Base-by-base conservation (phyloP, 257 asterid species). In the Pogostemon cablin region DNA sequence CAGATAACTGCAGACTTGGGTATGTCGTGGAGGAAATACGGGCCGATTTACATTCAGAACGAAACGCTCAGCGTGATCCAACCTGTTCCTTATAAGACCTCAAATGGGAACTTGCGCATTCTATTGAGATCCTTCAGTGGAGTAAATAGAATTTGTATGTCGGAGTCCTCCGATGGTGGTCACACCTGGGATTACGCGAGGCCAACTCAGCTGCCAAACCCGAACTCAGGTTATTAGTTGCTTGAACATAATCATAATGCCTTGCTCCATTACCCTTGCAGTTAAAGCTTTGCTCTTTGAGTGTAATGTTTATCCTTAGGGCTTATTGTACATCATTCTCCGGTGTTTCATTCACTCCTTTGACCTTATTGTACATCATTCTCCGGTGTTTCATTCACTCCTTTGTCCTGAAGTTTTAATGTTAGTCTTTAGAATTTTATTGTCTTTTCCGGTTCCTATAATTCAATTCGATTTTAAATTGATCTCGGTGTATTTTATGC, bases 1-100 rank as follows among this genome's bases (percentile, higher is more conserved):
- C 87, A 93, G 97, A 83, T 87, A 60, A 91, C 96, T 68, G 41
- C 85, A 52, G 99, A 95, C 80, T 83, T 85, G 44, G 98, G 99
- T 48, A 78, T 57, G 76, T 35, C 96, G 2, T 95, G 98, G 99
- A 89, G 80, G 50, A 95, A 95, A 83, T 84, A 86, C 35, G 99
- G 98, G 68, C 98, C 98, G 1, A 89, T 95, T 79, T 88, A 87
- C 81, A 82, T 89, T 56, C 67, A 81, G 69, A 69, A 80, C 34
- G 34, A 35, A 50, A 44, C 93, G 72, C 96, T 89, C n/a, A 76
- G 95, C 44, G 99, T 95, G 64, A 95, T 89, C 74, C 99, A 95
- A 75, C 98, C 98, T 0, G 96, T 91, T 72, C 99, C 98, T 58
- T 91, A 85, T 77, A 79, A 86, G 76, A 91, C 99, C 57, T 76